Base-by-base conservation (phyloP, 768 basidiomycete species). In the Leccinum truebloodii region DNA sequence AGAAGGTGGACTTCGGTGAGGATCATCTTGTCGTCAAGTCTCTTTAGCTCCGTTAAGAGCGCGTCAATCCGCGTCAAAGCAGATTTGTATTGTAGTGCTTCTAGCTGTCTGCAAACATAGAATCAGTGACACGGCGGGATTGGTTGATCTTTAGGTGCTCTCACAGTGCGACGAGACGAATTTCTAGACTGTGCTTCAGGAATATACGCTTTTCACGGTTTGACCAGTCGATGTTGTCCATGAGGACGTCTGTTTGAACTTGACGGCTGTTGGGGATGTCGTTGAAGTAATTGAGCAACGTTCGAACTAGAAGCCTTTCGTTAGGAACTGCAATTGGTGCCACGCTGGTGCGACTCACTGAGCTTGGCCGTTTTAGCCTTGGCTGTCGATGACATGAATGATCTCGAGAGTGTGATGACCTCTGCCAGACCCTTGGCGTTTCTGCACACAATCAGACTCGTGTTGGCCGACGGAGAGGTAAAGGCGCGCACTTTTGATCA, bases 321-420 rank as follows among this genome's bases (percentile, higher is more conserved):
- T 62, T 12, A 54, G 55, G 3, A 37, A 18, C 52, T 28, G 46
- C 22, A 24, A 10, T 22, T 9, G 24, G 7, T 8, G 24, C 13
- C 0, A 2, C n/a, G 18, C 52, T 1, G 26, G 48, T 34, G 16
- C 22, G 28, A 53, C 60, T 66, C 63, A 94, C 94, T 96, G 64
- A 98, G 86, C 77, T 96, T 96, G 3, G 95, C 95, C 0, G 96
- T 97, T 76, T 98, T 97, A 1, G 95, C 95, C 76, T 98, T 98
- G 16, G 95, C 95, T 0, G 94, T 92, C n/a, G 90, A 89, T 0
- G 92, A 88, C 84, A 96, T 92, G 79, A 95, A 94, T 0, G 85
- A 81, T 53, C 94, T 80, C 0, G 92, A 94, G 28, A 89, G 80
- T 0, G 86, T 90, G 58, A 97, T 92, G 39, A 96, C 87, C 57